Conservation (phyloP, 139 green algal genomes). For the Cymbomonas tetramitiformis region DNA sequence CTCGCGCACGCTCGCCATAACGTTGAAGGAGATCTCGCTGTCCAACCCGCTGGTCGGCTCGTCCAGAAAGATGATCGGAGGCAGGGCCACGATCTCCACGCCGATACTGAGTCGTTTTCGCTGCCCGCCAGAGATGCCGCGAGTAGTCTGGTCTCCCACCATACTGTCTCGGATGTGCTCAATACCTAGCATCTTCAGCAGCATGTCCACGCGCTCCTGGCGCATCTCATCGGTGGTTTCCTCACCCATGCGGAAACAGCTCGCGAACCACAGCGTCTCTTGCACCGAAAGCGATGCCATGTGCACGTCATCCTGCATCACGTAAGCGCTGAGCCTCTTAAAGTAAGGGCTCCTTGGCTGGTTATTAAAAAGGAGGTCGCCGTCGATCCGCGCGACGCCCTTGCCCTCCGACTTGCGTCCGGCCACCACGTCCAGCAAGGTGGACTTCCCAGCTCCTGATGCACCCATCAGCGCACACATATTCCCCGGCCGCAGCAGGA, state of each 20-base stretch:
- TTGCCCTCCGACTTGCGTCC: too few species aligned
- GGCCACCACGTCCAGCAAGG: too few species aligned
- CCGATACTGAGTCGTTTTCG: conserved; percentile 81
- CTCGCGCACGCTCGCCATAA: conserved; percentile 67
- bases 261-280: neutral
- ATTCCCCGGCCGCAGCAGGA: too few species aligned
- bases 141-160: too few species aligned
- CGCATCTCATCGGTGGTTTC: neutral
- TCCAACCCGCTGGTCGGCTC: conserved; percentile 62
- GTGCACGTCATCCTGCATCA: neutral
- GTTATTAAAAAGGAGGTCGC: too few species aligned
- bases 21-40: conserved; percentile 62
- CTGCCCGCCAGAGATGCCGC: too few species aligned
- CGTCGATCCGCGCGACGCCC: too few species aligned
- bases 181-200: too few species aligned
- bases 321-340: neutral
- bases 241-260: neutral
- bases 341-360: neutral
- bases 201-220: too few species aligned
- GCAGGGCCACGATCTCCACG: conserved; percentile 74
- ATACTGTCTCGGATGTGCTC: too few species aligned
- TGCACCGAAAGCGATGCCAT: neutral
- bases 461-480: too few species aligned
- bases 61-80: conserved; percentile 40
- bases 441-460: too few species aligned